Evolutionary conservation across 495 filamentous ascomycete genomes (phyloP), one percentile per base, ranked within the genome.

Genomic region (Aspergillus wentii): DNA sequence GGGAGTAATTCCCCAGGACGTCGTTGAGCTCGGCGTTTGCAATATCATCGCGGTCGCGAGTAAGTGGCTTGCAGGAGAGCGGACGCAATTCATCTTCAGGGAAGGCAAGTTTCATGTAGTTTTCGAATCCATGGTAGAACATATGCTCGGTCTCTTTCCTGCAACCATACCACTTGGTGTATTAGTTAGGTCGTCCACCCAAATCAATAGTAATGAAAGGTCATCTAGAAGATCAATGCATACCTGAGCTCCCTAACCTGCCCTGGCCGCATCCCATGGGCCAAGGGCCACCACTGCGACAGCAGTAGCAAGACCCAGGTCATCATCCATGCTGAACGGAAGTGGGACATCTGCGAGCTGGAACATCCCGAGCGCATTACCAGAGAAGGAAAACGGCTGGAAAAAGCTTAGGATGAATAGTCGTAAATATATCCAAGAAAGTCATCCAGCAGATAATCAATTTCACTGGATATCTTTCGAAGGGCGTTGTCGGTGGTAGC

Each of bases 121-220:
- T 95, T 54, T 94, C 82, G 68, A 82, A 98, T 38, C 92, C 92
- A 64, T 98, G 94, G 52, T 92, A 96, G 69, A 98, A 97, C 75
- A 96, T 88, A 42, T 82, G 78, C 38, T 89, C 80, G 27, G 91
- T 88, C 59, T 95, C 88, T 53, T 77, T 78, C 45, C 78, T 80
- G 45, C 18, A 34, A 8, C n/a, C 20, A 3, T 20, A 37, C 26
- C 18, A 15, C 15, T n/a, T n/a, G n/a, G 11, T n/a, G 20, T 33
- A 23, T 16, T 17, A 15, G 35, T 52, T 32, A 52, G 41, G 28
- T 29, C 26, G 6, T 25, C 6, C 14, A 23, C 15, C 14, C 6
- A 33, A 17, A 43, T 41, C 34, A 45, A 9, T 8, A 16, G 10
- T 32, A 25, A 31, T 35, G 11, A 17, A 37, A 46, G 35, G 38